Base-by-base conservation (phyloP, 2,329 filamentous ascomycete genomes). In the Colletotrichum sp. region DNA sequence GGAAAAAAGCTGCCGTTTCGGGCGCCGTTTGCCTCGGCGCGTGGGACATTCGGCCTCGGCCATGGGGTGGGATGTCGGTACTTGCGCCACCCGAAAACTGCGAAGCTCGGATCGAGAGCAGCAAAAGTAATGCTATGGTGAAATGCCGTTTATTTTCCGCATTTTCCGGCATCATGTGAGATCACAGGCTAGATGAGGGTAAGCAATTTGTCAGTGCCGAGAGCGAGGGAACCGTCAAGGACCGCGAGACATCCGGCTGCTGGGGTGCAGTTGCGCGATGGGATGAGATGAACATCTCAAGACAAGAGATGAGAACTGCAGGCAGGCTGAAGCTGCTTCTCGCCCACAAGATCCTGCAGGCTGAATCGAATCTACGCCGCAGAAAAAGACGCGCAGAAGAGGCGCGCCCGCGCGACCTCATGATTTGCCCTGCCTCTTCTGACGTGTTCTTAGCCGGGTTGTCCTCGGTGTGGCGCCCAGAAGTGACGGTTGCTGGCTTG, bases 361-460 rank as follows among this genome's bases (percentile, higher is more conserved):
- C 28, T 24, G 30, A 22, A 10, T 55, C 44, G 55, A 48, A 26
- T 57, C 36, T 68, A 62, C 60, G 18, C 68, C 59, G 32, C 71
- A 55, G 18, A 13, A 15, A 12, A 36, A 64, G 44, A 22, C n/a
- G 44, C 60, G 34, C 60, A 39, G 13, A 68, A 13, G 48, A n/a
- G 30, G 28, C 15, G 12, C 52, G 22, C 48, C n/a, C 48, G 13
- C 44, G 26, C 10, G 22, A 28, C 55, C 39, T 18, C 65, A 28
- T 55, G 26, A 26, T 67, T 28, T 52, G 32, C 28, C 48, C 44
- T 34, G 32, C 64, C 24, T 48, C 8, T 64, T 73, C 57, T 75
- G 73, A 75, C 57, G 73, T 75, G 73, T 73, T 68, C 64, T 26
- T 32, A 28, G 34, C 22, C 64, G 28, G n/a, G 13, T 39, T 64